phyloP scores from a whole-genome alignment of 2,329 filamentous ascomycete genomes.

The Daldinia sp. region DNA sequence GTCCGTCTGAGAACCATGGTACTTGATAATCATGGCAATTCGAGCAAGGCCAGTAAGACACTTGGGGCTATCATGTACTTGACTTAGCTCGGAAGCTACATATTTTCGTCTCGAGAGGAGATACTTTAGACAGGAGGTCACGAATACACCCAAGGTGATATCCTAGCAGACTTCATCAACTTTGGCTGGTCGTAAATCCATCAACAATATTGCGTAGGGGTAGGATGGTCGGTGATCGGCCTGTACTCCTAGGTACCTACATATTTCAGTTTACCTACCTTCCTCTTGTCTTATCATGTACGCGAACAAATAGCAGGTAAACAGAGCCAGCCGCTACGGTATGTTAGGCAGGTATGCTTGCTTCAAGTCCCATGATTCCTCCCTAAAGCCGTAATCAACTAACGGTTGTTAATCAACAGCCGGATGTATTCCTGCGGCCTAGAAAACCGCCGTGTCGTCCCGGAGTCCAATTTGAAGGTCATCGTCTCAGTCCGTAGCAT shows the following conservation, averaged over 20 bases:
- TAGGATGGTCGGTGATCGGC: neutral
- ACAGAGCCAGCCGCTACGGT: neutral
- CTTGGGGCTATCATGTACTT: neutral
- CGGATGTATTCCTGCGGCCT: constrained; percentile 6
- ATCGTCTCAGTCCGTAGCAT: neutral
- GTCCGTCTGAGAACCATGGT: neutral
- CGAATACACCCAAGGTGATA: neutral
- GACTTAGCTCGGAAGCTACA: neutral
- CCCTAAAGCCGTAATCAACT: neutral
- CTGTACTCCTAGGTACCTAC: neutral
- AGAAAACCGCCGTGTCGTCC: constrained; percentile 15
- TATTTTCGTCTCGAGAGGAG: neutral
- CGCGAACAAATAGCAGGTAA: neutral
- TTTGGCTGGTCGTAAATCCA: too few relatives aligned
- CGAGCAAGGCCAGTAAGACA: neutral
- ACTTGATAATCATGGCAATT: neutral
- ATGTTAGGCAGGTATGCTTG: neutral
- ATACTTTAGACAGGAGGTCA: neutral
- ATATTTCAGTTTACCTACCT: neutral
- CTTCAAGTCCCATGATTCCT: neutral
- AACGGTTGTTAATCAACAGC: constrained; percentile 37
- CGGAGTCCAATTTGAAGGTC: too few relatives aligned
- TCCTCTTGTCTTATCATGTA: neutral
- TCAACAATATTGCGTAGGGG: neutral
- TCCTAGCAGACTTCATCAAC: neutral